Evolutionary conservation across 805 yeast species (phyloP), one percentile per base, ranked within the genome.

Genomic region (Zygoascus bituminiphila): DNA sequence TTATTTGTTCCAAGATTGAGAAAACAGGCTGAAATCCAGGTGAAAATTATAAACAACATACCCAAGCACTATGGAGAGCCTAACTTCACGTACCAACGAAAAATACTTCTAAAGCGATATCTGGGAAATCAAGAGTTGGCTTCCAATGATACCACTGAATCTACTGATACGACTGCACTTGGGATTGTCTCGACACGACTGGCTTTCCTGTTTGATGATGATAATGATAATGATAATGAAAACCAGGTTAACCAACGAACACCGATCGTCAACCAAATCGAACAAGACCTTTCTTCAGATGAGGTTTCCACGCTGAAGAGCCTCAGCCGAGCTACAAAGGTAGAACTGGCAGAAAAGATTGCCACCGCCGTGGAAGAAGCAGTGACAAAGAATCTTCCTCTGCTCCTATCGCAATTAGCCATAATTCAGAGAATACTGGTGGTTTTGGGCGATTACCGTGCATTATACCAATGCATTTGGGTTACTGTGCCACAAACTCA

Each of bases 361-460:
- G 22, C 50, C 15, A 23, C 38, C 10, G 36, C 35, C 2, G 19
- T 45, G 20, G 54, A 51, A 12, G 21, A 36, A 9, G 44, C 17
- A 31, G 44, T 39, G 10, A 20, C 20, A 2, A 31, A 19, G 14
- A 48, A 46, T n/a, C 45, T 42, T 26, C 19, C 24, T 14, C 50
- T 49, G 7, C 26, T 31, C 10, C 26, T 49, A 5, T 38, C 44
- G 10, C 55, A 56, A 23, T 46, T 53, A 60, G 68, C 82, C 20
- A 56, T 69, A 9, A 70, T 84, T 7, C 65, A 84, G 48, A 74
- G 76, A 51, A 79, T 81, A 48, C 62, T 85, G 35, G 85, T 83
- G 2, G 74, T 76, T 1, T 54, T 76, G 26, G 71, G 73, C 49
- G 73, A 68, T 45, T 42, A 51, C 21, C 51, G 54, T 33, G 54